Conservation (phyloP, 2,329 filamentous ascomycete genomes). For the Lojkania enalia region DNA sequence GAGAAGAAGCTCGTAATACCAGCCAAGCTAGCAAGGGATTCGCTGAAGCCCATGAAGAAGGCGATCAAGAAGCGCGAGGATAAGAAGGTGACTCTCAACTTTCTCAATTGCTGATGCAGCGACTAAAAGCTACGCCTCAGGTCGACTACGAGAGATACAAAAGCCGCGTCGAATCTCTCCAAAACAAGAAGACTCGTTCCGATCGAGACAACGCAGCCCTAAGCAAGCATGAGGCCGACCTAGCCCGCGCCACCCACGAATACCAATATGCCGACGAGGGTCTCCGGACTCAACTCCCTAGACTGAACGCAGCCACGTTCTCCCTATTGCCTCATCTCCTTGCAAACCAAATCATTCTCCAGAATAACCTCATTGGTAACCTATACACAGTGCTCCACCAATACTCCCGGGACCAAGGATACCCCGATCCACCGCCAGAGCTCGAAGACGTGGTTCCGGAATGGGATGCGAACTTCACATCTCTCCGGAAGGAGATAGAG, state of each 20-base stretch:
- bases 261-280: constrained; percentile 77
- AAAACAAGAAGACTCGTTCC: constrained; percentile 70
- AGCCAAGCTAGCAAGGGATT: constrained; percentile 69
- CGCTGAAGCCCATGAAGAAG: constrained; percentile 73
- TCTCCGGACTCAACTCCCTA: constrained; percentile 71
- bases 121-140: constrained; percentile 41
- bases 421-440: constrained; percentile 72
- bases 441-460: constrained; percentile 70
- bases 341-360: constrained; percentile 70
- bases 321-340: constrained; percentile 74
- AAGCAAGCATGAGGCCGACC: constrained; percentile 71
- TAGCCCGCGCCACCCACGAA: constrained; percentile 67
- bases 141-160: constrained; percentile 80
- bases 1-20: constrained; percentile 71
- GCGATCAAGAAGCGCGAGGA: constrained; percentile 85
- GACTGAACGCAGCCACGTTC: constrained; percentile 70
- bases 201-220: constrained; percentile 74
- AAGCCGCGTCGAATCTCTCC: constrained; percentile 68
- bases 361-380: constrained; percentile 75
- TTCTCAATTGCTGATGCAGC: neutral
- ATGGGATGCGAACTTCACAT: constrained; percentile 67
- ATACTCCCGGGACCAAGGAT: constrained; percentile 69
- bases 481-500: constrained; percentile 69
- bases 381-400: constrained; percentile 77
- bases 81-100: constrained; percentile 59